Conservation (phyloP, 371 early-diverging fungal species). For the Zopfochytrium polystomum region DNA sequence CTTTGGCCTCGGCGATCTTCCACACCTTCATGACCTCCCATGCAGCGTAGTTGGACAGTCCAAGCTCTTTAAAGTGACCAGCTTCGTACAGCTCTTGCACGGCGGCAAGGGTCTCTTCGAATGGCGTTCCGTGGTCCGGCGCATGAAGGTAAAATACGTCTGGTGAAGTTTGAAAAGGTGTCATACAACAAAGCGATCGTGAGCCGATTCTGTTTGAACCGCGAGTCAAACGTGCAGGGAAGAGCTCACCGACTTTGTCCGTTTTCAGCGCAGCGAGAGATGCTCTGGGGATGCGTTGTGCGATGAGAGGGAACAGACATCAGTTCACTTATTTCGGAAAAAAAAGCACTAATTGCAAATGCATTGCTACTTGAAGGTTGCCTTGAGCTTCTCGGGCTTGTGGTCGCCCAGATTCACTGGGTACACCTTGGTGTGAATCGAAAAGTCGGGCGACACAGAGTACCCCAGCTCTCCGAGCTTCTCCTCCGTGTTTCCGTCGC, state of each 20-base stretch:
- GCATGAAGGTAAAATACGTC: conserved; percentile 47
- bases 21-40: conserved; percentile 47
- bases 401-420: conserved; percentile 56
- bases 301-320: neutral
- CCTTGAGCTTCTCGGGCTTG: conserved; percentile 47
- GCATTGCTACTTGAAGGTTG: no score
- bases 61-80: conserved; percentile 39
- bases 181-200: no score
- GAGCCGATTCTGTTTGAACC: no score
- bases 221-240: no score
- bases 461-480: conserved; percentile 45
- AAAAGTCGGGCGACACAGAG: conserved; percentile 23
- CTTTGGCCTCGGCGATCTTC: conserved; percentile 35
- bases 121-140: conserved; percentile 40
- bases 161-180: no score
- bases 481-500: conserved; percentile 57
- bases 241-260: conserved; percentile 20
- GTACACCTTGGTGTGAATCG: conserved; percentile 57
- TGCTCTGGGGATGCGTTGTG: conserved; percentile 4
- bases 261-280: conserved; percentile 31
- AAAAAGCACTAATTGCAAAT: no score
- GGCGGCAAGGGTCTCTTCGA: conserved; percentile 33
- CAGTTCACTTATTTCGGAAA: no score
- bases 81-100: conserved; percentile 37
- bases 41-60: conserved; percentile 36